phyloP scores from a whole-genome alignment of 164 flowering plant genomes.

The Pachysandra terminalis region DNA sequence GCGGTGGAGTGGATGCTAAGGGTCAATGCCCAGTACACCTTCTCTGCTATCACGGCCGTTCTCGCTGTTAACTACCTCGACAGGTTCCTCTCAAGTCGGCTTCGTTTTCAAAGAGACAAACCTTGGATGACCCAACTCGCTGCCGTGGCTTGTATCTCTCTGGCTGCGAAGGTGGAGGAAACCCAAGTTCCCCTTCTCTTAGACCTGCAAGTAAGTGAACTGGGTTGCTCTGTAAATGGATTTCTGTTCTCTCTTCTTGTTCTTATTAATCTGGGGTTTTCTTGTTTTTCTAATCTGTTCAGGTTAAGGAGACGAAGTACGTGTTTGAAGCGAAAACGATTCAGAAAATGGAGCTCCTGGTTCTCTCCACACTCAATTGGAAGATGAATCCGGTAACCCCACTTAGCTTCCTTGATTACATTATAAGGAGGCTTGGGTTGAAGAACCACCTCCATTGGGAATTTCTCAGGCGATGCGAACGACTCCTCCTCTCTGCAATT shows the following conservation, averaged over 20 bases:
- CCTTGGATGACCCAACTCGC: slow-evolving; percentile 86
- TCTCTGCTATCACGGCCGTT: slow-evolving; percentile 66
- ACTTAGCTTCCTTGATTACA: slow-evolving; percentile 66
- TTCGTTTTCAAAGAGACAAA: slow-evolving; percentile 49
- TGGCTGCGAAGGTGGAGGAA: slow-evolving; percentile 92
- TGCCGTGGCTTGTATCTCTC: slow-evolving; percentile 82
- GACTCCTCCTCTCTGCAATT: slow-evolving; percentile 42
- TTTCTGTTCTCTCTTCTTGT: neutral
- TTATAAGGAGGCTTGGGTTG: slow-evolving; percentile 56
- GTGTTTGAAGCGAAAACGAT: slow-evolving; percentile 77
- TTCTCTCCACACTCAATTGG: slow-evolving; percentile 77
- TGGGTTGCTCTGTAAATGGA: too few relatives aligned
- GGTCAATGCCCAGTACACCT: slow-evolving; percentile 50
- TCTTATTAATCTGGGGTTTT: slow-evolving; percentile 4
- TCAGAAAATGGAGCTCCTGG: slow-evolving; percentile 84
- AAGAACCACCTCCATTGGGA: slow-evolving; percentile 47
- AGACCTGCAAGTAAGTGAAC: slow-evolving; percentile 63
- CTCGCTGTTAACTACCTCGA: slow-evolving; percentile 75
- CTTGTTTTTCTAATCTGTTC: slow-evolving; percentile 5
- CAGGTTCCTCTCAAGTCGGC: slow-evolving; percentile 55
- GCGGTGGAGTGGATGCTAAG: slow-evolving; percentile 76
- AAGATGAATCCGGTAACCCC: slow-evolving; percentile 87
- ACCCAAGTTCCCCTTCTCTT: slow-evolving; percentile 73
- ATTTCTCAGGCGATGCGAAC: slow-evolving; percentile 52
- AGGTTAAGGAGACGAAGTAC: slow-evolving; percentile 64